These are phyloP conservation scores for Orobanche coerulescens DNA, from an alignment of 257 asterid genomes.

Conservation along the genomic window DNA sequence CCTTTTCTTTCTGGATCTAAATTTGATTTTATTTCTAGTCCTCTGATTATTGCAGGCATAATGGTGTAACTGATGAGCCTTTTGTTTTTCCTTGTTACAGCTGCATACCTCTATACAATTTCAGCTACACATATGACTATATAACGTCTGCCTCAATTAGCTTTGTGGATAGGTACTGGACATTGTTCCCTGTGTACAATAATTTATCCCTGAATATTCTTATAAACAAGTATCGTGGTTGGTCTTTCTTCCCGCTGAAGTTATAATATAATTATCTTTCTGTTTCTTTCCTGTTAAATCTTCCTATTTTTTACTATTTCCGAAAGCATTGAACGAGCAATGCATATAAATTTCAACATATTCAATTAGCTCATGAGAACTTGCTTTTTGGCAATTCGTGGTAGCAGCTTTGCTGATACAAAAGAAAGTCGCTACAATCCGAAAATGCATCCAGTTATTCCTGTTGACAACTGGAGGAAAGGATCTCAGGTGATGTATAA, in stretches of 20 bases:
- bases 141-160: constrained; percentile 82
- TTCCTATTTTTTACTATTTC: constrained; percentile 1
- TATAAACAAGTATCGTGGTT: background rate
- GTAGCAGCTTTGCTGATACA: constrained; percentile 81
- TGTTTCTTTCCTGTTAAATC: background rate
- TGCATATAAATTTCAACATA: background rate
- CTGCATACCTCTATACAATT: constrained; percentile 93
- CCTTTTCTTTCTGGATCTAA: constrained; percentile 5
- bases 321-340: background rate
- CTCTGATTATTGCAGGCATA: constrained; percentile 5
- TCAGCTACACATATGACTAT: constrained; percentile 88
- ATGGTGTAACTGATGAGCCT: constrained; percentile 17
- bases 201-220: background rate
- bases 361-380: constrained; percentile 2
- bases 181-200: background rate
- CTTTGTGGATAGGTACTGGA: constrained; percentile 81
- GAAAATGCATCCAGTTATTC: constrained; percentile 84
- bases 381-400: constrained; percentile 18
- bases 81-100: constrained; percentile 40
- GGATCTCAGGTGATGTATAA: constrained; percentile 79
- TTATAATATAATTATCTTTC: background rate
- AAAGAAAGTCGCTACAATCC: constrained; percentile 93
- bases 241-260: background rate
- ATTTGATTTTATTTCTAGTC: background rate
- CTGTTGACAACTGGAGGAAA: constrained; percentile 82